Conservation (phyloP, 305 asterid genomes). For the Fraxinus ornus region DNA sequence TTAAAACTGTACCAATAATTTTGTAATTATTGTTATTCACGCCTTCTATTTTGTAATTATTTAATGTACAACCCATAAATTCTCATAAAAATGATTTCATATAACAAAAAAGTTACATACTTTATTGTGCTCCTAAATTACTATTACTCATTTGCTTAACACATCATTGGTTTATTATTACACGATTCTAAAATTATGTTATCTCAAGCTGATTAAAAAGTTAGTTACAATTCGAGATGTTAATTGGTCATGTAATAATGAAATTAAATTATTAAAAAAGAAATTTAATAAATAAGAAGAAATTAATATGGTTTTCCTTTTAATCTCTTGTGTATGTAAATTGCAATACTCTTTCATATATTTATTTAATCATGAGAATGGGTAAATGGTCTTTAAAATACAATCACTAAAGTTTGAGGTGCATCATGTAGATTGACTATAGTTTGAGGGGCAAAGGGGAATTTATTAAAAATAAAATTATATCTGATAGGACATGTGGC, state of each 20-base stretch:
- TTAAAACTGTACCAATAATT: background rate
- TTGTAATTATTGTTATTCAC: background rate
- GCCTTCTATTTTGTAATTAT: background rate
- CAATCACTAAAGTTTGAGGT: background rate
- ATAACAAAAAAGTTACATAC: background rate
- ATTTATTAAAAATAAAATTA: background rate
- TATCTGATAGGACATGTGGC: background rate
- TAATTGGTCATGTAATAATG: background rate
- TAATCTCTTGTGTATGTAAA: background rate
- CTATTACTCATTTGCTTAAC: background rate
- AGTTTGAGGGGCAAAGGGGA: background rate
- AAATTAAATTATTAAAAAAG: background rate
- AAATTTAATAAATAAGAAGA: background rate
- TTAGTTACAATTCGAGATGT: background rate
- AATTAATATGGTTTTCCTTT: background rate
- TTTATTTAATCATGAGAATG: background rate
- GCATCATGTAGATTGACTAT: background rate
- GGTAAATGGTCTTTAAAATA: background rate
- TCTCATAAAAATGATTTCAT: background rate
- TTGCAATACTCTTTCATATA: background rate
- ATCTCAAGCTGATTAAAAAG: background rate
- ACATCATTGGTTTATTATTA: background rate
- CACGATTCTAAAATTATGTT: background rate
- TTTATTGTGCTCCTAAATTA: background rate
- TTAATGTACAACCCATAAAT: background rate